Conservation (phyloP, 495 filamentous ascomycete genomes). For the Hypoxylon lienhwacheense region DNA sequence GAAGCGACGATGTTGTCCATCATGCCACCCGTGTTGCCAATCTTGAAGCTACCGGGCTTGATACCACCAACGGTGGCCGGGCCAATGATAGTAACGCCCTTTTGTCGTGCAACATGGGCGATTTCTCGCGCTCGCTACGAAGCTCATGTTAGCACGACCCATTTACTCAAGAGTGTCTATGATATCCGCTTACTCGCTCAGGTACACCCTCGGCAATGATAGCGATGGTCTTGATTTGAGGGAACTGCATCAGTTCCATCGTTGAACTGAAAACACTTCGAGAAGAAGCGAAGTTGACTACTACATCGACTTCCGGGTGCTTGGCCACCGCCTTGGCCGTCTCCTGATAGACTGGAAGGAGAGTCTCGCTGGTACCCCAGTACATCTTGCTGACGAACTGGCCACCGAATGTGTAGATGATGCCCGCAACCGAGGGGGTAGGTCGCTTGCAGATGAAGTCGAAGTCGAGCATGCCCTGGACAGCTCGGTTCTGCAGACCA, state of each 20-base stretch:
- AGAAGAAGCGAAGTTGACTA: slow-evolving; percentile 99
- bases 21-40: slow-evolving; percentile 99
- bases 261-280: slow-evolving; percentile 97
- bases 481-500: slow-evolving; percentile 94
- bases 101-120: slow-evolving; percentile 90
- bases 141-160: slow-evolving; percentile 33
- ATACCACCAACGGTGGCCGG: slow-evolving; percentile 98
- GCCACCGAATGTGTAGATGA: slow-evolving; percentile 99
- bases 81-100: slow-evolving; percentile 98
- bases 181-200: slow-evolving; percentile 71
- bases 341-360: slow-evolving; percentile 96
- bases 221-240: slow-evolving; percentile 95
- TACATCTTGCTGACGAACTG: slow-evolving; percentile 99
- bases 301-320: slow-evolving; percentile 94
- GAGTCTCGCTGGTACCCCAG: slow-evolving; percentile 99
- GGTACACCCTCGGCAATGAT: slow-evolving; percentile 99
- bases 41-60: slow-evolving; percentile 99
- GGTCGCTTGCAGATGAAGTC: slow-evolving; percentile 99
- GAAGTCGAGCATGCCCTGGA: slow-evolving; percentile 99
- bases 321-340: slow-evolving; percentile 93
- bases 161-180: background rate
- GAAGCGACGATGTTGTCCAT: slow-evolving; percentile 99
- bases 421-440: slow-evolving; percentile 95
- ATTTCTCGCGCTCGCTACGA: slow-evolving; percentile 91
- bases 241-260: slow-evolving; percentile 96